Base-by-base conservation (phyloP, 2,329 filamentous ascomycete species). In the Thielaviopsis musarum region DNA sequence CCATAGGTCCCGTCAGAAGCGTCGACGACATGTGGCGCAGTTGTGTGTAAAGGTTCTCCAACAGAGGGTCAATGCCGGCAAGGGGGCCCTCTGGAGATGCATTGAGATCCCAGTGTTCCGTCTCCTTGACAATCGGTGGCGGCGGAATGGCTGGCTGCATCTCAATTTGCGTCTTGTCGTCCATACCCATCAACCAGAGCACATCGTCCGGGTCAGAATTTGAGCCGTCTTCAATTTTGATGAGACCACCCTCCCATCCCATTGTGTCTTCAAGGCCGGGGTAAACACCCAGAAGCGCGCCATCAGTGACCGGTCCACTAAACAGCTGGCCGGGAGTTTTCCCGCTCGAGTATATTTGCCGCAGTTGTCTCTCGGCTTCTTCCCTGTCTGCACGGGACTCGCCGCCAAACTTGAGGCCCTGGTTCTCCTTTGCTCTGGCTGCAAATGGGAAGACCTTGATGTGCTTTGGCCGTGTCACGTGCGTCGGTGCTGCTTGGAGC, bases 11-110 rank as follows among this genome's bases (percentile, higher is more conserved):
- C 0, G 90, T 94, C 52, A 98, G 71, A 24, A 98, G 75, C 1
- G 96, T 87, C 0, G 93, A 97, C 0, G 91, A 96, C 64, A 88
- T 81, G 65, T 95, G 87, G 0, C 84, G 82, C 3, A 98, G 74
- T 65, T 94, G 87, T 1, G 82, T 84, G 62, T 85, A 77, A 21
- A 95, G 76, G 64, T 88, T 83, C 5, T 79, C 75, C 28, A 95
- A 78, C 0, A 94, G 73, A 1, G 78, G 74, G 65, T 97, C 89
- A 60, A 97, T 91, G 1, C 91, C 91, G 19, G 97, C 89, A 64
- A 98, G 75, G 3, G 77, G 69, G 10, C 85, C 81, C 41, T 78
- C 71, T 22, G 73, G 67, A 9, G 78, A 73, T 9, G 88, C 71
- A 9, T 77, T 74, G 38, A 84, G 78, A 45, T 83, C 82, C 61